Conservation (phyloP, 176 grass and related monocot genomes). For the Alopecurus myosuroides region DNA sequence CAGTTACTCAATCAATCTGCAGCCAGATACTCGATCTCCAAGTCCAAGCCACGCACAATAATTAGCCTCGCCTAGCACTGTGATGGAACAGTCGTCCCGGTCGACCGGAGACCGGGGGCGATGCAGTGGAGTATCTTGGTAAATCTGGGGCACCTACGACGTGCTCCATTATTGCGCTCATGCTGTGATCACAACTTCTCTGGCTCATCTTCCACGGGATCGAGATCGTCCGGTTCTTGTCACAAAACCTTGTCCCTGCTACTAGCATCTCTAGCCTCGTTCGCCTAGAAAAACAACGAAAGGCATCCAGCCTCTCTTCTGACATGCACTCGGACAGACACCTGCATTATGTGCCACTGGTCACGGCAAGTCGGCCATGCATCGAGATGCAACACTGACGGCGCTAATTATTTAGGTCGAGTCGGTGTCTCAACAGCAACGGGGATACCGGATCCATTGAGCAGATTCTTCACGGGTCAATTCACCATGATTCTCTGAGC, state of each 20-base stretch:
- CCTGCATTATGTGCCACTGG: constrained; percentile 7
- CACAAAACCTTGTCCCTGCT: constrained; percentile 8
- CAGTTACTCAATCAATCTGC: background rate
- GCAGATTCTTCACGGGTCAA: constrained; percentile 16
- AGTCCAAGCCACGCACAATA: background rate
- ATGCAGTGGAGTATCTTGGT: background rate
- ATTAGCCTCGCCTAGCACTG: background rate
- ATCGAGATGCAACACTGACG: background rate
- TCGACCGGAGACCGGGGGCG: background rate
- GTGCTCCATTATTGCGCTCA: constrained; percentile 23
- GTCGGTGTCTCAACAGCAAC: constrained; percentile 23
- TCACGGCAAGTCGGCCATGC: background rate
- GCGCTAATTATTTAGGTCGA: background rate
- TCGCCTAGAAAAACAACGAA: background rate
- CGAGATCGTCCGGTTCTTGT: constrained; percentile 26
- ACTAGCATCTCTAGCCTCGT: background rate
- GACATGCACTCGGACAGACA: background rate
- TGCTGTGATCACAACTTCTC: background rate
- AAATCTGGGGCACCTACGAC: background rate
- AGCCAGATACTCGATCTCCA: constrained; percentile 3
- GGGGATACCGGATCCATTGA: background rate
- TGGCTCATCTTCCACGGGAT: constrained; percentile 1
- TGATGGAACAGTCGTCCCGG: constrained; percentile 11
- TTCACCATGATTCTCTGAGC: constrained; percentile 15
- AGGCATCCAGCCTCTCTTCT: background rate